Evolutionary conservation across 441 rosid genomes (phyloP), one percentile per base, ranked within the genome.

Genomic region (Erodium texanum): DNA sequence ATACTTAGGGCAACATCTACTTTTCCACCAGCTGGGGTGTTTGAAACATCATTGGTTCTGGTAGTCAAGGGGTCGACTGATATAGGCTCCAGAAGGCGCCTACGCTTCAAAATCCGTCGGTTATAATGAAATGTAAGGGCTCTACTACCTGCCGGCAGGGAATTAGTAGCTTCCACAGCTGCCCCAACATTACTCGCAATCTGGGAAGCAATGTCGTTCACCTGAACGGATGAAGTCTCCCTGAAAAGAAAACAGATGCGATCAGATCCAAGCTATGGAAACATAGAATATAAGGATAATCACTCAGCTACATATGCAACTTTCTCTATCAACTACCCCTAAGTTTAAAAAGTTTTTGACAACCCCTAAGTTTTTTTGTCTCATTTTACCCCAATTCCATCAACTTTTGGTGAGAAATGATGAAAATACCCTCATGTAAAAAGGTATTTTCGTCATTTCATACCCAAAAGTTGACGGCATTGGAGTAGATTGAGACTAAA

Each of bases 161-260:
- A 81, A 84, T 95, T 95, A 71, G 88, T 82, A 71, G 96, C 83
- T 82, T 82, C 79, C 59, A 95, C 93, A 24, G 98, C 96, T 69
- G 99, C 93, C 69, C 85, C 84, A 71, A 89, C 89, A 82, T 86
- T 89, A 78, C 83, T 84, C 59, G 98, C 92, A 78, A 95, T 87
- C 83, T 90, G 93, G 67, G 89, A 83, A 69, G 96, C 90, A 78
- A 92, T 78, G 83, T 90, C 88, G 77, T 88, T 92, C 84, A 95
- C 97, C 89, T 95, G 90, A 83, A 95, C 90, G 71, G 87, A 89
- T 68, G 96, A 84, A 62, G 99, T 95, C 86, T 90, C 99, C 89
- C 99, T 95, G 89, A 62, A 77, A 81, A 74, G 12, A 67, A 54
- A 63, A 20, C 67, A 69, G 64, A 67, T 29, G 11, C 66, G 64